Evolutionary conservation across 306 rosid genomes (phyloP).

Genomic region (Trichosanthes truncata): DNA sequence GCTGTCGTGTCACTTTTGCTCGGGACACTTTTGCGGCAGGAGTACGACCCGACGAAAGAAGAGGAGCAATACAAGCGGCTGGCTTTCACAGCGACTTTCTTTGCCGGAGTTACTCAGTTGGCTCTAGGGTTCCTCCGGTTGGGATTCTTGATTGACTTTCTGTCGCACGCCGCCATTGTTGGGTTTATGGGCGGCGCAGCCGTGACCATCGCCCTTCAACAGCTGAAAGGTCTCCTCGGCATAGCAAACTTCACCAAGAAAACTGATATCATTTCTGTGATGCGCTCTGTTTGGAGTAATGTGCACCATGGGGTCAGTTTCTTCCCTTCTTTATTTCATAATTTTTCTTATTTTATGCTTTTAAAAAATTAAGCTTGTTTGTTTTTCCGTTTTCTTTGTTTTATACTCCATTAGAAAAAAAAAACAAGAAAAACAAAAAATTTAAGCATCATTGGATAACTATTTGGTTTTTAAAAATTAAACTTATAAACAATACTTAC

Average conservation of each 20-base stretch:
- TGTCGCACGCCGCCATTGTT: slow-evolving; percentile 84
- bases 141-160: slow-evolving; percentile 81
- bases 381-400: background rate
- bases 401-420: background rate
- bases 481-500: too few species aligned
- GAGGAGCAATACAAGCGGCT: slow-evolving; percentile 33
- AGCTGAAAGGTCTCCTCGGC: slow-evolving; percentile 83
- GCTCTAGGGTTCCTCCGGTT: slow-evolving; percentile 56
- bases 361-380: background rate
- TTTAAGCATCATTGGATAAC: too few species aligned
- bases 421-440: too few species aligned
- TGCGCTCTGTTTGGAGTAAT: slow-evolving; percentile 41
- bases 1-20: slow-evolving; percentile 84
- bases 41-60: slow-evolving; percentile 11
- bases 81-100: slow-evolving; percentile 76
- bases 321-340: background rate
- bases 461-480: too few species aligned
- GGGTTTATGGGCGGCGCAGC: slow-evolving; percentile 97
- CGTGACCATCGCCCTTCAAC: slow-evolving; percentile 74
- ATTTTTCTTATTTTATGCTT: too few species aligned
- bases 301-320: slow-evolving; percentile 61
- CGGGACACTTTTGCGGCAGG: slow-evolving; percentile 38
- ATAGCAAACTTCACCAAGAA: slow-evolving; percentile 51
- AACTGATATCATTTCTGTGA: slow-evolving; percentile 60
- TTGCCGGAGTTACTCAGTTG: slow-evolving; percentile 67